phyloP scores from a whole-genome alignment of 2,329 filamentous ascomycete genomes.

The Apiospora rasikravindrae region DNA sequence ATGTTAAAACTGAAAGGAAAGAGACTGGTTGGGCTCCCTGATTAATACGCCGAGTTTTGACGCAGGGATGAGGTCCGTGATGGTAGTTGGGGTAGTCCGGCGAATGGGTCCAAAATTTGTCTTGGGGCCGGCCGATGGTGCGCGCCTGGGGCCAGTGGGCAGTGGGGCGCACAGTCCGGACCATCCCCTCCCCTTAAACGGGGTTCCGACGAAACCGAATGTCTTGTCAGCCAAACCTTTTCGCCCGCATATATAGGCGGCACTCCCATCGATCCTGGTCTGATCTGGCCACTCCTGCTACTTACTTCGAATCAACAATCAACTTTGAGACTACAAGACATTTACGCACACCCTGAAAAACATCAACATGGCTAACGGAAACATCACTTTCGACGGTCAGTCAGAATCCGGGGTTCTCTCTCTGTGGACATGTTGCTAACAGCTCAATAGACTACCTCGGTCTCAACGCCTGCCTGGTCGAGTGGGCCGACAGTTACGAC shows the following conservation, averaged over 20 bases:
- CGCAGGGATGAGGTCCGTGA: neutral
- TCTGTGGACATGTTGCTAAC: neutral
- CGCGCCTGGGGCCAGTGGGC: neutral
- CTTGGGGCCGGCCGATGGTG: neutral
- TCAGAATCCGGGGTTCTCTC: neutral
- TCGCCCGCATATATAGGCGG: neutral
- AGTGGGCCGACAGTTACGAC: slow-evolving; percentile 70
- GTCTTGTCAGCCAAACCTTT: neutral
- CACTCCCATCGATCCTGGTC: neutral
- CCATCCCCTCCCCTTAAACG: neutral
- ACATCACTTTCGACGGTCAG: slow-evolving; percentile 14
- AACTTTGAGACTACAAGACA: neutral
- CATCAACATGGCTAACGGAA: neutral
- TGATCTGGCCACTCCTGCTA: neutral
- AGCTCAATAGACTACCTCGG: slow-evolving; percentile 35
- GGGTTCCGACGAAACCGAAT: slow-evolving; percentile 21
- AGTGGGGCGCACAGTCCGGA: slow-evolving; percentile 21
- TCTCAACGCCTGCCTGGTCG: slow-evolving; percentile 43
- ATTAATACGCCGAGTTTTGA: neutral
- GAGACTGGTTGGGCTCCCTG: neutral
- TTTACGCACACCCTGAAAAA: neutral
- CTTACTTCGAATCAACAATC: neutral
- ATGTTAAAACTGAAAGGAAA: no score
- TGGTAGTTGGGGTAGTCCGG: slow-evolving; percentile 16
- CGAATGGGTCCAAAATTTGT: neutral